phyloP scores from a whole-genome alignment of 2,329 filamentous ascomycete genomes.

The Aspergillus chevalieri region DNA sequence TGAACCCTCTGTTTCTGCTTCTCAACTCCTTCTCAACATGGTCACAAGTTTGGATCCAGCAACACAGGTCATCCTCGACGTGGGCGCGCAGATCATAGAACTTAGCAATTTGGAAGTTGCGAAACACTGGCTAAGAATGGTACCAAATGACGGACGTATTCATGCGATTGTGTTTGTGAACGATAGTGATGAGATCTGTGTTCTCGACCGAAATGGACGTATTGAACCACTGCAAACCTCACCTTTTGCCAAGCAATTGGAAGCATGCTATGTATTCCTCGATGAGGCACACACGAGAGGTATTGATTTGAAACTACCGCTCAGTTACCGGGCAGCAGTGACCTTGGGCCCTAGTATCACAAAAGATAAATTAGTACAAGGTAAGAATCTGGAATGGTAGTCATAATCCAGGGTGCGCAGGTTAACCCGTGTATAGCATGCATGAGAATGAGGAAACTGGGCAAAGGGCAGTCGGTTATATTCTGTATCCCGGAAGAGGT shows the following conservation, averaged over 20 bases:
- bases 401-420: not conserved
- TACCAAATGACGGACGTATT: conserved; percentile 10
- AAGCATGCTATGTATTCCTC: conserved; percentile 59
- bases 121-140: conserved; percentile 45
- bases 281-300: conserved; percentile 67
- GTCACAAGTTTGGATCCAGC: conserved; percentile 36
- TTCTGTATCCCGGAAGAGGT: conserved; percentile 59
- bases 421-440: conserved; percentile 44
- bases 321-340: conserved; percentile 56
- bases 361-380: conserved; percentile 65
- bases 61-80: conserved; percentile 60
- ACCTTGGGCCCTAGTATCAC: conserved; percentile 60
- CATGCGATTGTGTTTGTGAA: conserved; percentile 54
- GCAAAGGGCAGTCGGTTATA: conserved; percentile 58
- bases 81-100: conserved; percentile 65
- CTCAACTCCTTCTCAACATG: conserved; percentile 41
- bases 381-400: conserved; percentile 32
- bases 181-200: conserved; percentile 22
- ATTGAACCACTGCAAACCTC: conserved; percentile 48
- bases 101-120: conserved; percentile 53
- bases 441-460: conserved; percentile 66
- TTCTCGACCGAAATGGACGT: conserved; percentile 21
- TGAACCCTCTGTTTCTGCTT: conserved; percentile 7
- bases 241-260: conserved; percentile 51
- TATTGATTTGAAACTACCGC: conserved; percentile 59